Conservation (phyloP, 2,329 filamentous ascomycete species). For the Colletotrichum tamarilloi region DNA sequence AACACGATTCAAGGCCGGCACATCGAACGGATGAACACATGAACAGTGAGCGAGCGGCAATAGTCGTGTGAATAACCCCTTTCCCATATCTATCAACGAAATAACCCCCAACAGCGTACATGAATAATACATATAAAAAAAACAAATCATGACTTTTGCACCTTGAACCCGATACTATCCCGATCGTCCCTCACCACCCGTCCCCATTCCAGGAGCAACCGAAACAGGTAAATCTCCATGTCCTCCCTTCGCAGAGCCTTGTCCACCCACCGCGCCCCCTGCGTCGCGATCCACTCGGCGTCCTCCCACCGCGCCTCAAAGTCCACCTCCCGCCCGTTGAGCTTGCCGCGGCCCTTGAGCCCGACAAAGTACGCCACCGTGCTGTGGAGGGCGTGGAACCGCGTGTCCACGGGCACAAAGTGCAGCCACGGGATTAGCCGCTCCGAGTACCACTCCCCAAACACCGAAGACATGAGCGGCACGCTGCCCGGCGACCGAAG, state of each 20-base stretch:
- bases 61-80: not conserved
- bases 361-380: conserved; percentile 81
- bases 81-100: not conserved
- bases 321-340: conserved; percentile 58
- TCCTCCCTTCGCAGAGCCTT: conserved; percentile 75
- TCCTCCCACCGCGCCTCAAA: conserved; percentile 63
- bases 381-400: conserved; percentile 79
- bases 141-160: conserved; percentile 7
- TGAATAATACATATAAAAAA: not conserved
- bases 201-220: conserved; percentile 82
- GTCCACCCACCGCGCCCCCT: conserved; percentile 73
- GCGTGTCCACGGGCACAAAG: conserved; percentile 81
- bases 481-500: conserved; percentile 71
- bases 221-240: conserved; percentile 84
- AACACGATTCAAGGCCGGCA: not conserved
- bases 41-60: not conserved
- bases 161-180: conserved; percentile 55
- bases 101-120: not conserved
- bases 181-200: conserved; percentile 72
- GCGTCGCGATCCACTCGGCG: conserved; percentile 72
- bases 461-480: conserved; percentile 78
- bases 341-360: conserved; percentile 53
- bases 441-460: conserved; percentile 83
- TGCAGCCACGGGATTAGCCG: conserved; percentile 82
- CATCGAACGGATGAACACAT: not conserved